These are phyloP conservation scores for Rubroboletus satanas DNA, from an alignment of 768 basidiomycete species.

Conservation along the genomic window DNA sequence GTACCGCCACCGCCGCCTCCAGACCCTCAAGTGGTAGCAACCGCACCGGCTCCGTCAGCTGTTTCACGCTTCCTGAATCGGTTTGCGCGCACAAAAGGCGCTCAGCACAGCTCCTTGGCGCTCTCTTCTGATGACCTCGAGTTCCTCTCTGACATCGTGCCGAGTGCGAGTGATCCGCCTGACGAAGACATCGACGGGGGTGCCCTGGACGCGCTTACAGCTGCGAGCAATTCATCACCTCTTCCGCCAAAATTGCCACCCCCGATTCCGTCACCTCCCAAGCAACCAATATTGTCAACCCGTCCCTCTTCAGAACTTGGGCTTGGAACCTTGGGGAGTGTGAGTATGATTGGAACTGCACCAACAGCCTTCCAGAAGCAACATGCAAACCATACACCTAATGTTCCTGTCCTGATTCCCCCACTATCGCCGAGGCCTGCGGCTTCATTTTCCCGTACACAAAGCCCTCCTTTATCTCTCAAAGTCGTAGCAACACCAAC, in stretches of 20 bases:
- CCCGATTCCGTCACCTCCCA: conserved; percentile 38
- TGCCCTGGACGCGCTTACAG: conserved; percentile 38
- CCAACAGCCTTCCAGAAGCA: neutral
- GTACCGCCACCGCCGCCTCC: conserved; percentile 12
- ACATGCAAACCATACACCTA: neutral
- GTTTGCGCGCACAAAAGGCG: conserved; percentile 51
- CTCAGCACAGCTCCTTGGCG: conserved; percentile 54
- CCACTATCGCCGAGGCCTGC: conserved; percentile 33
- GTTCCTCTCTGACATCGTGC: conserved; percentile 68
- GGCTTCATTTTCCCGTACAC: conserved; percentile 15
- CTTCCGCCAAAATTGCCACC: conserved; percentile 45
- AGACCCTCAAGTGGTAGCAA: conserved; percentile 2
- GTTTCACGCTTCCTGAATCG: conserved; percentile 82
- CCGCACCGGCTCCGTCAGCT: conserved; percentile 49
- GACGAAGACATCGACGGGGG: conserved; percentile 33
- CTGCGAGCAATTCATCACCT: conserved; percentile 40
- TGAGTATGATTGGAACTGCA: neutral
- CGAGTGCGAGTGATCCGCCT: conserved; percentile 45
- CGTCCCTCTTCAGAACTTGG: conserved; percentile 9
- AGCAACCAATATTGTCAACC: conserved; percentile 22
- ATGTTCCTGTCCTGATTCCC: conserved; percentile 14
- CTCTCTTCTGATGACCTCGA: conserved; percentile 80
- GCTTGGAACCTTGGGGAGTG: neutral
- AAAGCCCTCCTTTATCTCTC: conserved; percentile 9
- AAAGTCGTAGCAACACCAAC: conserved; percentile 1